These are phyloP conservation scores for Solanum chilense DNA, from an alignment of 257 asterid genomes.

Conservation along the genomic window DNA sequence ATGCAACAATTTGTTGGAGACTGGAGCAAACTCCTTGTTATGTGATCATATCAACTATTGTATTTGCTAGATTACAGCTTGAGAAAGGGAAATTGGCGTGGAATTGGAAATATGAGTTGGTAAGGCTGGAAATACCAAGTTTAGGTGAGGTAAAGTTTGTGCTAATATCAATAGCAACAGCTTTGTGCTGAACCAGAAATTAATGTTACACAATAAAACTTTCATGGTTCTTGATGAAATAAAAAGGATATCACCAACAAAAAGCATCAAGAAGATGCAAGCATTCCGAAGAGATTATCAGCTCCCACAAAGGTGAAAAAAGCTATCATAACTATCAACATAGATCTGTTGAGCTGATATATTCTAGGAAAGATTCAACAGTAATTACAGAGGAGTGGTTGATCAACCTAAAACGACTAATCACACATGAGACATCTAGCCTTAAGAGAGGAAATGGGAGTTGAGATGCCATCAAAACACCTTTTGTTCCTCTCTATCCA, in stretches of 20 bases:
- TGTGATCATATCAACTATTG: background rate
- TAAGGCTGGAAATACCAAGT: background rate
- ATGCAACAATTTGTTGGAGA: background rate
- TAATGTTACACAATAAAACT: background rate
- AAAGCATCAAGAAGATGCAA: background rate
- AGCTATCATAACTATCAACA: background rate
- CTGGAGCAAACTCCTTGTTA: background rate
- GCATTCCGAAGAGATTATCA: background rate
- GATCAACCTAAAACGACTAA: background rate
- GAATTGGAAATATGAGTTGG: background rate
- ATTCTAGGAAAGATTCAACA: background rate
- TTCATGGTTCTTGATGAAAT: background rate
- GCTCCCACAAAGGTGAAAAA: background rate
- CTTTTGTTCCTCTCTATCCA: background rate
- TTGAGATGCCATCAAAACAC: background rate
- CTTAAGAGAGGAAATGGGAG: background rate
- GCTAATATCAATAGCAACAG: background rate
- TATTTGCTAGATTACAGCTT: background rate
- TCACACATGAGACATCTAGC: background rate
- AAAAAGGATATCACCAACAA: background rate
- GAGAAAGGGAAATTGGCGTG: background rate
- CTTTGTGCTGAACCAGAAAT: background rate
- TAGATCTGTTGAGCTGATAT: background rate
- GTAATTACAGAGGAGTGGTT: background rate
- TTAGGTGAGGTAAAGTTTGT: background rate